phyloP scores from a whole-genome alignment of 805 yeast genomes.

The Spencermartinsiella europaea region DNA sequence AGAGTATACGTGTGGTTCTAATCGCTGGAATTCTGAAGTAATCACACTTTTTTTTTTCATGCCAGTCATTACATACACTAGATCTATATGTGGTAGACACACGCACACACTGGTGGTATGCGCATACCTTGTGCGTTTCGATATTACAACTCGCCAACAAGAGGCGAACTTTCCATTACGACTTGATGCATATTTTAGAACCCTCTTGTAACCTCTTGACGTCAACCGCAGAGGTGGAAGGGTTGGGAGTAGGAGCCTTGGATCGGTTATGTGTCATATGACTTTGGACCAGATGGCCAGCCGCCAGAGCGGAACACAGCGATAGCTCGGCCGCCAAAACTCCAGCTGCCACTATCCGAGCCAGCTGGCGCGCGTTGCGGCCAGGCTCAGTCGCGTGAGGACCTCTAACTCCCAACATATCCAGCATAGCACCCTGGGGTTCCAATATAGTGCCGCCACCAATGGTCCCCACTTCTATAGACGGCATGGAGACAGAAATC shows the following conservation, averaged over 20 bases:
- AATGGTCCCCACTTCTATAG: constrained; percentile 97
- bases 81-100: too few relatives aligned
- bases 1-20: too few relatives aligned
- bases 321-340: constrained; percentile 96
- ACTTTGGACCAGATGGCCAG: constrained; percentile 96
- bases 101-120: too few relatives aligned
- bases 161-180: too few relatives aligned
- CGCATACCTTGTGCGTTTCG: too few relatives aligned
- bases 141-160: too few relatives aligned
- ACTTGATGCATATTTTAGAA: constrained; percentile 64
- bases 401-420: constrained; percentile 88
- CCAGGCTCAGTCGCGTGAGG: constrained; percentile 95
- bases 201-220: constrained; percentile 59
- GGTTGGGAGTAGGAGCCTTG: constrained; percentile 41
- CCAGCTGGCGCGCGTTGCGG: constrained; percentile 87
- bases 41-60: too few relatives aligned
- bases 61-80: too few relatives aligned
- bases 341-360: constrained; percentile 86
- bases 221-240: constrained; percentile 29
- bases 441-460: constrained; percentile 98
- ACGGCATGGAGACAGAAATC: constrained; percentile 98
- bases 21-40: too few relatives aligned
- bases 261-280: constrained; percentile 95
- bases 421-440: constrained; percentile 96
- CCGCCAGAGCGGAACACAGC: constrained; percentile 91